Base-by-base conservation (phyloP, 306 rosid species). In the Trifolium dubium region DNA sequence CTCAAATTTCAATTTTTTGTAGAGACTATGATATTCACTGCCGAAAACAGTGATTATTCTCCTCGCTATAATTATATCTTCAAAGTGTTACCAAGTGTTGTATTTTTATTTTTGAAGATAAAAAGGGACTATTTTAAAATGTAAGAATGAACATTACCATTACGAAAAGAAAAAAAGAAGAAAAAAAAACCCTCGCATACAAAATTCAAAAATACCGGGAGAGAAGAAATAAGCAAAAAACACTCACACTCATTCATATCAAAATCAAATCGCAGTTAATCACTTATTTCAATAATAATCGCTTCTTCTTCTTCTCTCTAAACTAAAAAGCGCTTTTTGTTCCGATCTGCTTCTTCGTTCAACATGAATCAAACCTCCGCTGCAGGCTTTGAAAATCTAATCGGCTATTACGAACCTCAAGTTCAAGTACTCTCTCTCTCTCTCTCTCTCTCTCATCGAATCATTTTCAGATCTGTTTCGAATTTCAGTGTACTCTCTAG, bases 351-450 rank as follows among this genome's bases (percentile, higher is more conserved):
- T 3, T 69, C n/a, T 69, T 70, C 44, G 66, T 59, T 67, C 71
- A 44, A 54, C 11, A 83, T 86, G 87, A 83, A 28, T 65, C 80
- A 62, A 61, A 72, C 86, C 66, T 67, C 67, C 61, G 73, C 64
- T 46, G 12, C 73, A 43, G 88, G 76, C 17, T 83, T 71, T 54
- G 88, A 83, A 37, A 87, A 83, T 9, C 87, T 93, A 11, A 87
- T 94, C 4, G 97, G 97, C 10, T 89, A 83, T 61, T 89, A 91
- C 77, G 82, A 82, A 79, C 86, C 96, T 35, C 84, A 97, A 19
- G 88, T 94, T 82, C 98, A 94, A 80, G 98, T 93, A 79, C 37
- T 64, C 43, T 64, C 7, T 40, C 14, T 11, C 19, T 43, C 19
- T 9, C 37, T 47, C 29, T 37, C 1, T 7, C 31, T 39, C 31